Percentiles rank a stretch among this genome's conserved stretches.
Evolutionary conservation across 1,284 basidiomycete species (phyloP).

Genomic region (Pseudozyma thailandica): DNA sequence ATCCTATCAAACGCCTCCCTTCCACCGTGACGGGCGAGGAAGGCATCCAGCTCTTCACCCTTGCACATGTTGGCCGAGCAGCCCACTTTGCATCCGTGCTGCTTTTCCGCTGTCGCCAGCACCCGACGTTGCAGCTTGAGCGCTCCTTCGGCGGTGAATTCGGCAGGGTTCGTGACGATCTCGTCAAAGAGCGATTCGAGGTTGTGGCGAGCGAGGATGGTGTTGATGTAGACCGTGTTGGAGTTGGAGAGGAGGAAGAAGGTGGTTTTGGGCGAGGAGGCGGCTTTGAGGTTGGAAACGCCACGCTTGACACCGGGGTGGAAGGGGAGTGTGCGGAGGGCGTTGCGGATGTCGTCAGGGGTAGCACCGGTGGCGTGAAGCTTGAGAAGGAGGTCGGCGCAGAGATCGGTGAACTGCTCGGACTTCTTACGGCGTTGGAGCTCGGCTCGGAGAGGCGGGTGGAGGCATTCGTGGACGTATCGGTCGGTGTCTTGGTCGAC

Average conservation of each 20-base stretch:
- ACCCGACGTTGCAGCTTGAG: slow-evolving; percentile 82
- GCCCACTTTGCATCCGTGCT: slow-evolving; percentile 86
- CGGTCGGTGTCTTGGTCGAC: slow-evolving; percentile 97
- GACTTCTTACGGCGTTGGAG: slow-evolving; percentile 77
- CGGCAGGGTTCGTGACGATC: slow-evolving; percentile 91
- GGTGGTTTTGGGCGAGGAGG: slow-evolving; percentile 63
- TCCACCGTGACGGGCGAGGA: slow-evolving; percentile 77
- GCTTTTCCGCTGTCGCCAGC: slow-evolving; percentile 74
- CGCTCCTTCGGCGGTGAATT: slow-evolving; percentile 79
- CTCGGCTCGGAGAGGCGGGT: slow-evolving; percentile 82
- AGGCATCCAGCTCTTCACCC: slow-evolving; percentile 88
- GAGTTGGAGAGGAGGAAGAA: slow-evolving; percentile 94
- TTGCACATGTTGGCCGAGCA: slow-evolving; percentile 99
- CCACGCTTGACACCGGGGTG: slow-evolving; percentile 95
- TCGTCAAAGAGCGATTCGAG: slow-evolving; percentile 76
- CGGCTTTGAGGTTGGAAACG: slow-evolving; percentile 79
- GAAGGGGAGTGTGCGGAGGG: slow-evolving; percentile 85
- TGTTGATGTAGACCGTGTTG: slow-evolving; percentile 91
- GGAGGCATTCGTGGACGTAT: slow-evolving; percentile 93
- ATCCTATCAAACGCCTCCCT: slow-evolving; percentile 78
- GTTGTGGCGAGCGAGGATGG: slow-evolving; percentile 68
- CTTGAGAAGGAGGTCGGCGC: slow-evolving; percentile 52
- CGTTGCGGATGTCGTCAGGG: slow-evolving; percentile 79
- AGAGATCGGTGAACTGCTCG: slow-evolving; percentile 88
- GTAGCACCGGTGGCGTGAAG: slow-evolving; percentile 70